phyloP scores from a whole-genome alignment of 1,284 basidiomycete genomes.

The Anthracocystis walkeri region DNA sequence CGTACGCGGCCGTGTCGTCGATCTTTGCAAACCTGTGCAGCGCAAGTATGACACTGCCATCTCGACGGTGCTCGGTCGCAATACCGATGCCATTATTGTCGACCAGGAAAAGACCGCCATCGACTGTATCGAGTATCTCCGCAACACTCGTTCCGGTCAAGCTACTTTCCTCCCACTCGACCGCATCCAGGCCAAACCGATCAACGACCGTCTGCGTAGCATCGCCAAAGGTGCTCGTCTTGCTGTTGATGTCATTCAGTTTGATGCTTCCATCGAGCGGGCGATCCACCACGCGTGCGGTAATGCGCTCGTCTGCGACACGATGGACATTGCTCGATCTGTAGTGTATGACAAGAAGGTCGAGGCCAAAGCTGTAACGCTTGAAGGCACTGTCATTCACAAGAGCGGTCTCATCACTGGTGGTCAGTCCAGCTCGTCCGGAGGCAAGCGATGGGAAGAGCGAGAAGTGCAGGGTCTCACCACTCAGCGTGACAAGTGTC shows the following conservation, averaged over 20 bases:
- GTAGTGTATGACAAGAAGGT: slow-evolving; percentile 93
- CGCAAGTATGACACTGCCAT: slow-evolving; percentile 93
- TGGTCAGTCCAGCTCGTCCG: slow-evolving; percentile 78
- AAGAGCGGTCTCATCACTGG: slow-evolving; percentile 98
- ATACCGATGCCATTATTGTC: slow-evolving; percentile 94
- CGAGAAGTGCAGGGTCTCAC: slow-evolving; percentile 89
- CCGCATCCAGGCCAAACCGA: slow-evolving; percentile 90
- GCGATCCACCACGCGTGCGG: slow-evolving; percentile 97
- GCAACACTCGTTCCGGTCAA: slow-evolving; percentile 91
- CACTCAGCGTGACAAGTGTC: slow-evolving; percentile 75
- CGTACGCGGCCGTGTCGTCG: slow-evolving; percentile 81
- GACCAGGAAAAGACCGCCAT: slow-evolving; percentile 97
- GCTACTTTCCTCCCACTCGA: slow-evolving; percentile 98
- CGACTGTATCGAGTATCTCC: slow-evolving; percentile 96
- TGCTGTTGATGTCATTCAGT: slow-evolving; percentile 84
- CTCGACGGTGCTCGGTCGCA: slow-evolving; percentile 92
- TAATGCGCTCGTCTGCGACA: slow-evolving; percentile 93
- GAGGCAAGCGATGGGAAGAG: slow-evolving; percentile 79
- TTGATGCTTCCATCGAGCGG: slow-evolving; percentile 74
- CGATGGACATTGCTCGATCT: slow-evolving; percentile 88
- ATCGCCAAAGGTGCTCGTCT: slow-evolving; percentile 90
- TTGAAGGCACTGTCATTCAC: slow-evolving; percentile 97
- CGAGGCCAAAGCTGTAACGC: slow-evolving; percentile 96
- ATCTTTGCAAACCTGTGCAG: slow-evolving; percentile 91
- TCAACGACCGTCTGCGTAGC: slow-evolving; percentile 93